Evolutionary conservation across 129 eudicot species (phyloP).

Genomic region (Oenanthe sinensis): DNA sequence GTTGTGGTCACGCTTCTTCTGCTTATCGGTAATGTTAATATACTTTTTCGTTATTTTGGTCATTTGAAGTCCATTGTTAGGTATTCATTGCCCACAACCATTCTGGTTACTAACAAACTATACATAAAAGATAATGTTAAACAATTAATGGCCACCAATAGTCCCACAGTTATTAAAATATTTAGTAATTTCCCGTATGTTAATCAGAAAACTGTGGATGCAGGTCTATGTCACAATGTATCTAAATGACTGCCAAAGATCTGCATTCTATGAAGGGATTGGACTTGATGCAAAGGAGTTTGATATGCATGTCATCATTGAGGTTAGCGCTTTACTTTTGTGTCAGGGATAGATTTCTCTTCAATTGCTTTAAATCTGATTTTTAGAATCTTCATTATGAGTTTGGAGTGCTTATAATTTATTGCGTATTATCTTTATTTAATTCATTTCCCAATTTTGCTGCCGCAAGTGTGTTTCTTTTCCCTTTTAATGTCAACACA

Average conservation of each 20-base stretch:
- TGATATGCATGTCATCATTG: constrained; percentile 87
- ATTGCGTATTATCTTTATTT: neutral
- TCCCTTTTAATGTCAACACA: neutral
- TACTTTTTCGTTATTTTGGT: neutral
- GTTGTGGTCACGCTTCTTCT: constrained; percentile 93
- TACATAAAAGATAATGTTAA: neutral
- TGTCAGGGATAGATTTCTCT: neutral
- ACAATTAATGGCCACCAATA: neutral
- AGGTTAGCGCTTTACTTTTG: constrained; percentile 39
- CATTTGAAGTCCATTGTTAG: neutral
- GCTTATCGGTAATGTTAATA: constrained; percentile 63
- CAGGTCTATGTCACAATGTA: constrained; percentile 99
- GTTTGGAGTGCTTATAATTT: neutral
- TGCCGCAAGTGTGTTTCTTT: neutral
- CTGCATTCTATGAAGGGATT: constrained; percentile 94
- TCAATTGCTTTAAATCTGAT: neutral
- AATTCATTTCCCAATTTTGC: neutral
- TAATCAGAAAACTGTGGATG: neutral
- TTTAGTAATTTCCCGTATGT: neutral
- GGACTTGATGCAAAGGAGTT: constrained; percentile 90
- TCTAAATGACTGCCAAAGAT: constrained; percentile 92
- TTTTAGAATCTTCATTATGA: neutral
- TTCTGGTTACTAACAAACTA: neutral
- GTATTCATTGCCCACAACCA: neutral
- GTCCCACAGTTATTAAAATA: neutral